Conservation (phyloP, 805 yeast genomes). For the Candida lessepsii region DNA sequence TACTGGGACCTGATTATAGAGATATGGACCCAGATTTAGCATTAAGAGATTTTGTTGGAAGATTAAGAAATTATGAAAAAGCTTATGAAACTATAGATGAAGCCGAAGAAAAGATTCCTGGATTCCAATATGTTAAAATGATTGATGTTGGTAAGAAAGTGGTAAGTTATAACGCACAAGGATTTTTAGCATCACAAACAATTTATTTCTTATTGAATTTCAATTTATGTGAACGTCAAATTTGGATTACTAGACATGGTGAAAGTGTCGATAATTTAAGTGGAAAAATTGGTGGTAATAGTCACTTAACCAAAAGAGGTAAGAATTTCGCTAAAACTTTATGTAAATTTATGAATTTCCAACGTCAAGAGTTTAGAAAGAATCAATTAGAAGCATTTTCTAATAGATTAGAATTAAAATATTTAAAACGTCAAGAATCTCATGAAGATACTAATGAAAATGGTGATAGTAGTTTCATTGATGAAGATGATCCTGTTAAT, state of each 20-base stretch:
- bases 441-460: constrained; percentile 20
- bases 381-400: constrained; percentile 57
- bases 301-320: constrained; percentile 78
- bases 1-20: constrained; percentile 90
- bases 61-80: constrained; percentile 78
- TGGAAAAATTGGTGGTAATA: constrained; percentile 93
- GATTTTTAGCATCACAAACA: constrained; percentile 87
- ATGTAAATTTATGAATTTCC: constrained; percentile 68
- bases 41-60: constrained; percentile 73
- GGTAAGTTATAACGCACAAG: constrained; percentile 85
- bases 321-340: constrained; percentile 68
- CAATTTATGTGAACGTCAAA: constrained; percentile 84
- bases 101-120: constrained; percentile 63
- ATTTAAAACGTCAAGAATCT: constrained; percentile 29
- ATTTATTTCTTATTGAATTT: constrained; percentile 86
- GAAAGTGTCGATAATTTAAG: constrained; percentile 81
- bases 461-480: constrained; percentile 17
- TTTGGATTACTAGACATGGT: constrained; percentile 95
- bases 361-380: constrained; percentile 65
- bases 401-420: constrained; percentile 43
- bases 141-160: constrained; percentile 94
- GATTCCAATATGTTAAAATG: constrained; percentile 88
- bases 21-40: constrained; percentile 83
- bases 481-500: constrained; percentile 17
- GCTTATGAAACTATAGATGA: constrained; percentile 92